Base-by-base conservation (phyloP, 192 early-diverging fungal species). In the Backusella australiensis region DNA sequence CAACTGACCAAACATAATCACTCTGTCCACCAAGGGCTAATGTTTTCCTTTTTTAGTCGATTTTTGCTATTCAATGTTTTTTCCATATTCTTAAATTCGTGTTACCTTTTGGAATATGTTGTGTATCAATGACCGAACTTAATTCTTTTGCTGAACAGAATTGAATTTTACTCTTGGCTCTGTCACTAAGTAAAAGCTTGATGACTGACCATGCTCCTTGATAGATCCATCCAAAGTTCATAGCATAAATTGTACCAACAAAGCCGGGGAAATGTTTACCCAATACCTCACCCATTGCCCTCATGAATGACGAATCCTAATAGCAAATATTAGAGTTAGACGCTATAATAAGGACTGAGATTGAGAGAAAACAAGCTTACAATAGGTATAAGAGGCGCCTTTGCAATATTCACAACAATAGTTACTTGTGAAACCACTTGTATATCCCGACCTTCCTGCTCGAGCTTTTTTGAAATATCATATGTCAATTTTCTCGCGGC, bases 141-240 rank as follows among this genome's bases (percentile, higher is more conserved):
- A 86, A 29, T 59, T 86, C 76, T n/a, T 77, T 56, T 41, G 34
- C 21, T 29, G 71, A 77, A 26, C 76, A 78, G 38, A 86, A 86
- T 5, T 73, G 65, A 0, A 86, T 76, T 3, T 74, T 73, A 36
- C 69, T 79, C 26, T 77, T 77, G 26, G 85, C 81, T 36, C 80
- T 70, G n/a, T 81, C 76, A 3, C 74, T 78, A 34, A 86, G 72
- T 11, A 86, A 63, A 35, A 77, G 65, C 46, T 86, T 86, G 5
- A 79, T 59, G 44, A 86, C 73, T 66, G 80, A 73, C 85, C 85
- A 86, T 17, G 82, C 67, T 6, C 80, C 78, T 39, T 82, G 81
- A 63, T 84, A 86, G 78, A 84, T 82, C 83, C 83, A 84, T 6
- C 85, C 85, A 74, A 84, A 86, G 34, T 86, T 86, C 19, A 86